Base-by-base conservation (phyloP, 176 grass and related monocot species). In the Paspalum vaginatum region DNA sequence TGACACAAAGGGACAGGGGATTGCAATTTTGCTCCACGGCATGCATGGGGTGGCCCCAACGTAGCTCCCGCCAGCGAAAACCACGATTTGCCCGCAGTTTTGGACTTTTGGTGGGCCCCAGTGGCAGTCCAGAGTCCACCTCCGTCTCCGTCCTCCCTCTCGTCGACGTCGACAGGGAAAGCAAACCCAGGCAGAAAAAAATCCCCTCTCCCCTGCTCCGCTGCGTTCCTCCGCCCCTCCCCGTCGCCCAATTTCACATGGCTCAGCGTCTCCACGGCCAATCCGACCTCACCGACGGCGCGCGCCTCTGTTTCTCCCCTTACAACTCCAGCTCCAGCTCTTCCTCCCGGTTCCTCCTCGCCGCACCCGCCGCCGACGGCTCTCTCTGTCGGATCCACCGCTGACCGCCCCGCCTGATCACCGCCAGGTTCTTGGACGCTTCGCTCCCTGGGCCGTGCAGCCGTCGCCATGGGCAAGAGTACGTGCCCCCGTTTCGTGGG, bases 261-360 rank as follows among this genome's bases (percentile, higher is more conserved):
- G 82, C 82, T 84, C 73, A 59, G 52, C 63, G 63, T 77, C 74
- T 84, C 82, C 41, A 66, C 82, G 63, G 42, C 48, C 82, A 77
- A 77, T 69, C 57, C 60, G 51, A 68, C 67, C 72, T 27, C 51
- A 60, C 41, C 53, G 11, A 41, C 62, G 49, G 44, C 58, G 56
- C 41, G 37, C 17, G 14, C 81, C 61, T 75, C 60, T 58, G 14
- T 42, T 79, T 79, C 62, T 58, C 61, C 10, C 10, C 27, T 5
- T 66, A 48, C 59, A 75, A 67, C 65, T 56, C 61, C 32, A 45
- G 50, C 51, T 65, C 72, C 41, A 22, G 40, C 72, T 84, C 61
- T 12, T 74, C 62, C 24, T 67, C 70, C 20, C 22, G 6, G 40
- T 65, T 68, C 22, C 81, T 67, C 81, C 64, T 80, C 64, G 50